Base-by-base conservation (phyloP, 805 yeast genomes). In the Wickerhamomyces alni region DNA sequence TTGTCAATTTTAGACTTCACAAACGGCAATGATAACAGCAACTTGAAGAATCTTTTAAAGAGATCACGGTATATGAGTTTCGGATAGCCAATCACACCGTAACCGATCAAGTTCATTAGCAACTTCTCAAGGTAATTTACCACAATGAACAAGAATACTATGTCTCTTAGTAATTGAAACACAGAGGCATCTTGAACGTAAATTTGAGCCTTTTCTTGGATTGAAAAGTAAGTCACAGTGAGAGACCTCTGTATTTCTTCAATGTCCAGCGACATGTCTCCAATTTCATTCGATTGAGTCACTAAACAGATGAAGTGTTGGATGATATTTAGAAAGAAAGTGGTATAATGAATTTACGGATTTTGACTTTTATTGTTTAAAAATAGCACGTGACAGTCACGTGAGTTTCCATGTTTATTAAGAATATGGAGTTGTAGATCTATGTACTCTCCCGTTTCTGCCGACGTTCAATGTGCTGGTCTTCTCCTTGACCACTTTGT, bases 1-100 rank as follows among this genome's bases (percentile, higher is more conserved):
- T 59, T 52, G 29, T 81, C 78, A 7, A 91, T 82, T 49, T 74
- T 75, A 1, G 54, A 45, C 40, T 67, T 74, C 18, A 86, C 44
- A 1, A 73, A 63, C 2, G 89, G 88, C 6, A 82, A 60, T 0
- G 58, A 41, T 18, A 74, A 49, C 4, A 75, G 24, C 24, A 58
- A 33, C 6, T 44, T 39, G 47, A 71, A 68, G 0, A 62, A 9
- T 0, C 30, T 21, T 27, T 55, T 62, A 13, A 59, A 33, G 8
- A 39, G 5, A 2, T 15, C 10, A 17, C 27, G 28, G 36, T 31
- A 29, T 8, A 35, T 16, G 1, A 50, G 17, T 17, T 36, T 30
- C 17, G 42, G 35, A 34, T 63, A 60, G n/a, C 65, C 66, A 18
- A 62, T 15, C 0, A 62, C 13, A 4, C 79, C 79, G 51, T 68